Conservation (phyloP, 2,329 filamentous ascomycete genomes). For the Alternaria sp. region DNA sequence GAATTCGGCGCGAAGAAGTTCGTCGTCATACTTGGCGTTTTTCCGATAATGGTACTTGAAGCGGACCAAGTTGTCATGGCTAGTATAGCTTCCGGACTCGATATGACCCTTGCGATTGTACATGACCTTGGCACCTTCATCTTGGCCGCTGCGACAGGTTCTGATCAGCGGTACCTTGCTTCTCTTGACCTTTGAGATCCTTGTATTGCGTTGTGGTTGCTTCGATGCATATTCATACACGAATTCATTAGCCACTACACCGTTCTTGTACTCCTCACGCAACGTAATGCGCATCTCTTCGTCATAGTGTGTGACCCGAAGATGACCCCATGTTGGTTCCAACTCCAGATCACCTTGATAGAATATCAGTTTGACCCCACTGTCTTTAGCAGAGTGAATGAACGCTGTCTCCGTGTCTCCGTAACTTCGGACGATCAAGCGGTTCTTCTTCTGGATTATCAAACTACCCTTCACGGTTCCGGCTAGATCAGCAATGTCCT, state of each 20-base stretch:
- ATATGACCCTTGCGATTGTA: conserved; percentile 64
- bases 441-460: conserved; percentile 58
- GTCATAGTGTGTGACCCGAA: conserved; percentile 59
- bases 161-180: conserved; percentile 53
- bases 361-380: conserved; percentile 51
- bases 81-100: conserved; percentile 63
- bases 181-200: conserved; percentile 51
- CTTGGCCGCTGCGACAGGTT: conserved; percentile 58
- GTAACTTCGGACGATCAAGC: conserved; percentile 58
- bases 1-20: conserved; percentile 65
- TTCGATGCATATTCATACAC: conserved; percentile 58
- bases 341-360: conserved; percentile 52
- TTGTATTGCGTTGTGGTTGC: conserved; percentile 44
- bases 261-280: conserved; percentile 57
- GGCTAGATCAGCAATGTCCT: conserved; percentile 58
- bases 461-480: conserved; percentile 60
- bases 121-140: conserved; percentile 58
- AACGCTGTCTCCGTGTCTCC: conserved; percentile 62
- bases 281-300: conserved; percentile 56
- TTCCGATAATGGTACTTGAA: conserved; percentile 66
- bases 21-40: conserved; percentile 62
- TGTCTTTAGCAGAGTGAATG: conserved; percentile 49
- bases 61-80: conserved; percentile 60
- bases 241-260: conserved; percentile 58
- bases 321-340: conserved; percentile 57